phyloP scores from a whole-genome alignment of 1,284 basidiomycete species.

The Boletus mariae region DNA sequence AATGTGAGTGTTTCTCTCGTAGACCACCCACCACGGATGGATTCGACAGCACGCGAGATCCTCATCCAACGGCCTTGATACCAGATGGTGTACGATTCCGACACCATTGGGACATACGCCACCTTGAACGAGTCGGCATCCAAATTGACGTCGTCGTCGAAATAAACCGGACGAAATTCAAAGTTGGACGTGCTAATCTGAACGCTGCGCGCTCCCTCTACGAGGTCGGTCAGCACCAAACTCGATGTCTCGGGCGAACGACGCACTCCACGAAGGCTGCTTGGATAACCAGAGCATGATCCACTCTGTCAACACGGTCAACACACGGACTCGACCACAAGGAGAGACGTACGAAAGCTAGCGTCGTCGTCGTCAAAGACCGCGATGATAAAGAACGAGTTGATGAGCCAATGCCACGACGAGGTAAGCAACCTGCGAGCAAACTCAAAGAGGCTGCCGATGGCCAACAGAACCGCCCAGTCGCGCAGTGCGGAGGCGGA shows the following conservation, averaged over 20 bases:
- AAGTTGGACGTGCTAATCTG: conserved; percentile 43
- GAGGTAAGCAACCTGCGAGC: conserved; percentile 44
- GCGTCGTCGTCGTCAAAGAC: conserved; percentile 56
- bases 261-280: conserved; percentile 40
- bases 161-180: conserved; percentile 35
- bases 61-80: conserved; percentile 47
- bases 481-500: conserved; percentile 55
- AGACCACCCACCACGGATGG: conserved; percentile 16
- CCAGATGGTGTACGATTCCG: conserved; percentile 46
- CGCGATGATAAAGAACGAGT: conserved; percentile 61
- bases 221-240: not conserved
- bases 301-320: conserved; percentile 43
- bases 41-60: conserved; percentile 32
- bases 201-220: conserved; percentile 48
- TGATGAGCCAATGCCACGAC: conserved; percentile 43
- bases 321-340: not conserved
- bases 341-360: conserved; percentile 47
- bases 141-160: conserved; percentile 36
- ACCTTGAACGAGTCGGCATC: conserved; percentile 33
- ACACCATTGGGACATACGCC: conserved; percentile 46
- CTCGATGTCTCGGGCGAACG: not conserved
- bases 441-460: conserved; percentile 60
- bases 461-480: conserved; percentile 58
- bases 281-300: conserved; percentile 60
- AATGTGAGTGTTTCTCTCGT: conserved; percentile 22